Base-by-base conservation (phyloP, 78 protist genomes). In the Dictyostelium brefeldianum region DNA sequence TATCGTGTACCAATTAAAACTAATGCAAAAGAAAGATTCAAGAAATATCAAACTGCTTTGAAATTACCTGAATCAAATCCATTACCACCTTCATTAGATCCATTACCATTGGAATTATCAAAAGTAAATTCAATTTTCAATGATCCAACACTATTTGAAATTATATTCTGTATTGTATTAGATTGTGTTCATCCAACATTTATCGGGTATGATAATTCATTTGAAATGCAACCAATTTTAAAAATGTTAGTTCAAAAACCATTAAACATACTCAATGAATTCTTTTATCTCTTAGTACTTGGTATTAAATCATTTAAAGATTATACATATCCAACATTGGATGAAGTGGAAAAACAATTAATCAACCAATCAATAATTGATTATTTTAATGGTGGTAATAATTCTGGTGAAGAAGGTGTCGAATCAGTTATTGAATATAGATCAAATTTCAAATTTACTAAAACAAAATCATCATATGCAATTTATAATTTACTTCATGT, bases 71-170 rank as follows among this genome's bases (percentile, higher is more conserved):
- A 87, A 25, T 57, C 67, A 31, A 75, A 56, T 80, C 93, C 93
- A 18, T 36, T 78, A 5, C 85, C 93, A 51, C 93, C 93, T 46
- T 59, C 14, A 0, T 46, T 77, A 5, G 15, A 54, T 22, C 57
- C 29, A 17, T 31, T 87, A 20, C 54, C 29, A 2, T 56, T 56
- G 22, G 67, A 70, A 15, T 31, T 77, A 9, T 10, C 8, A 2
- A 36, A 27, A 22, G 80, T 87, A 17, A 48, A 64, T 4, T 22
- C 57, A 5, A 64, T 87, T 46, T 87, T 22, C 17, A 50, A 77
- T n/a, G 93, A 87, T 9, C 70, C 93, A 48, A 87, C 93, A 5
- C 93, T 87, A 15, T 87, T 87, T n/a, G 93, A 87, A 50, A 46
- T 74, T 20, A 50, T 77, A 15, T 78, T 87, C 50, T 62, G 83